Evolutionary conservation across 1,139 yeast species (phyloP), one percentile per base, ranked within the genome.

Genomic region (Tardiomyces blankii): DNA sequence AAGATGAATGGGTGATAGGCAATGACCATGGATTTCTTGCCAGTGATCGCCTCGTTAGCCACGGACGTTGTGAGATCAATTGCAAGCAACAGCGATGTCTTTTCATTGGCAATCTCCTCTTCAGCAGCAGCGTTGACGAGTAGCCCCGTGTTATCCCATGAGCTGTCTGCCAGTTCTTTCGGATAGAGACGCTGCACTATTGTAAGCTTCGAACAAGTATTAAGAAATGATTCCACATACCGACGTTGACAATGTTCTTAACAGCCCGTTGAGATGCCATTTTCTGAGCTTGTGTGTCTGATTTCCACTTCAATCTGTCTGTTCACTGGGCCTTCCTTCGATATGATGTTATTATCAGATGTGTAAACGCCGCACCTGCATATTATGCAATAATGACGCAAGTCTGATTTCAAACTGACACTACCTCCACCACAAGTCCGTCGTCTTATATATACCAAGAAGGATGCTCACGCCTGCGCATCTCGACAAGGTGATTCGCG

Each of bases 1-100:
- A 93, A 93, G 41, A 93, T 87, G 61, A 91, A 87, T 1, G 99
- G 99, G 51, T 87, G 98, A 63, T 93, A 93, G 0, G 97, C 94
- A 60, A 93, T 65, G 16, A 93, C 72, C 46, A 87, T 61, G 27
- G 62, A 56, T 39, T 73, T 56, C 1, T 74, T 65, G 3, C 68
- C 56, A 2, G 58, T 57, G 30, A 91, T 66, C 1, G 97, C 97
- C 62, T 93, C 99, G 6, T 81, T 81, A 2, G 84, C 91, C 0
- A 93, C 99, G 0, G 78, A 61, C 43, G 77, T 77, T 0, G 98
- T 91, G 51, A 93, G 70, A 59, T 91, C 99, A 44, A 91, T 78
- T 0, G 98, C 78, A 44, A 91, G 68, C 27, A 91, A 66, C 2
- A 91, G 72, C 43, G 72, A 71, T 50, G 72, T 54, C 44, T 62